Conservation (phyloP, 352 stramenopile species). For the Phytophthora syringae region DNA sequence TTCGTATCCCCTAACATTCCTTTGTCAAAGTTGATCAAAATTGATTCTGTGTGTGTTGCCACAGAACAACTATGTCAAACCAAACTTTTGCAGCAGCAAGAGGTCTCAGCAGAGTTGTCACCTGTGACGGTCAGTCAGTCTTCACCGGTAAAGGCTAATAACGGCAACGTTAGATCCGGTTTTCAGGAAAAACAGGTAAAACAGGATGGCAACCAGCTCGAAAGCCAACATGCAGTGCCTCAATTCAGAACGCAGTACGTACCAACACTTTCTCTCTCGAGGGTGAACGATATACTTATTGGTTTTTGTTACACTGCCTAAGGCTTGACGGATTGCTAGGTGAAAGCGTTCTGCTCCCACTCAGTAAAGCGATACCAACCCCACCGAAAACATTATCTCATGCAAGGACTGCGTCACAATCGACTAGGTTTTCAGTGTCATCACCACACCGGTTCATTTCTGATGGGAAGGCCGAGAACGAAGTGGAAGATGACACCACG, state of each 20-base stretch:
- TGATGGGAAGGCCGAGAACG: background rate
- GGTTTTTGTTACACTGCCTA: background rate
- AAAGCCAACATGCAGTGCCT: background rate
- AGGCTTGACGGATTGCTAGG: constrained; percentile 14
- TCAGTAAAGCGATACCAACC: constrained; percentile 16
- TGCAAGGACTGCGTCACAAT: background rate
- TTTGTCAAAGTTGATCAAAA: background rate
- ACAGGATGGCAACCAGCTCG: constrained; percentile 1
- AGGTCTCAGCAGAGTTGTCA: constrained; percentile 1
- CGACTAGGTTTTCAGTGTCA: constrained; percentile 1
- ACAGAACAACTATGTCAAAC: constrained; percentile 42
- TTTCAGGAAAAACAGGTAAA: background rate
- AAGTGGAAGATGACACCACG: constrained; percentile 1
- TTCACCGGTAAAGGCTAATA: constrained; percentile 1
- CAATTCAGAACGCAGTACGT: constrained; percentile 8
- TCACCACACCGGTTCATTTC: background rate
- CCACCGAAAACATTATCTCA: constrained; percentile 4
- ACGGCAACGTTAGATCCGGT: constrained; percentile 5
- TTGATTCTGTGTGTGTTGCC: background rate
- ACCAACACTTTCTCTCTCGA: background rate
- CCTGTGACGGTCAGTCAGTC: background rate
- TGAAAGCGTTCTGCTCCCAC: constrained; percentile 56
- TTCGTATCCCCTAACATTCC: background rate
- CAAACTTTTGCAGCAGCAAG: constrained; percentile 42
- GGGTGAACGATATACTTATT: background rate